These are phyloP conservation scores for Komagataella pastoris DNA, from an alignment of 805 yeast genomes.

Conservation along the genomic window DNA sequence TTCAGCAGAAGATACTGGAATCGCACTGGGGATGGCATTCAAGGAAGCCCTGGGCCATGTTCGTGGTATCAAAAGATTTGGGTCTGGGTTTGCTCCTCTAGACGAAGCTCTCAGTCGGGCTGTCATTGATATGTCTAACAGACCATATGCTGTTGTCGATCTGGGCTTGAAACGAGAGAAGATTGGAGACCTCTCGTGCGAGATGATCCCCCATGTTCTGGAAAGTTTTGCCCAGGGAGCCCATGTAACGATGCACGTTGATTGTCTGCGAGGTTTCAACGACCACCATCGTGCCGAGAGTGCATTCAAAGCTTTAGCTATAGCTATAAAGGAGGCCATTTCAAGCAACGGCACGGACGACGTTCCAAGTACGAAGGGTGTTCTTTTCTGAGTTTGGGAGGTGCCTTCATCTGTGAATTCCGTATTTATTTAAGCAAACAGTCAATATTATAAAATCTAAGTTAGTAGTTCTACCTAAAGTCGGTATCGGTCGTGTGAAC, in stretches of 20 bases:
- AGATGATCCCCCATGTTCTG: constrained; percentile 96
- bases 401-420: background rate
- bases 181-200: constrained; percentile 83
- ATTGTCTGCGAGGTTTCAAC: constrained; percentile 83
- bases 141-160: constrained; percentile 87
- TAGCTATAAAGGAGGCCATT: constrained; percentile 81
- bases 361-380: constrained; percentile 95
- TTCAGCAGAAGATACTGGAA: constrained; percentile 90
- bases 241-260: constrained; percentile 84
- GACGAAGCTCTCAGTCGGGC: constrained; percentile 95
- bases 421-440: background rate
- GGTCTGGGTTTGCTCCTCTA: constrained; percentile 86
- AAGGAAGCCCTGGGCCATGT: constrained; percentile 82
- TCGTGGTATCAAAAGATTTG: constrained; percentile 86
- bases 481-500: background rate
- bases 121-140: constrained; percentile 87
- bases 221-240: constrained; percentile 93
- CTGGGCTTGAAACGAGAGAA: constrained; percentile 85
- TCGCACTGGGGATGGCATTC: constrained; percentile 83
- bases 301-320: constrained; percentile 92
- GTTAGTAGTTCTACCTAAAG: background rate
- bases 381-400: constrained; percentile 36
- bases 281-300: constrained; percentile 95
- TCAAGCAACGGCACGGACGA: constrained; percentile 78
- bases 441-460: background rate